Evolutionary conservation across 257 asterid species (phyloP), one percentile per base, ranked within the genome.

Genomic region (Scutellaria barbata): DNA sequence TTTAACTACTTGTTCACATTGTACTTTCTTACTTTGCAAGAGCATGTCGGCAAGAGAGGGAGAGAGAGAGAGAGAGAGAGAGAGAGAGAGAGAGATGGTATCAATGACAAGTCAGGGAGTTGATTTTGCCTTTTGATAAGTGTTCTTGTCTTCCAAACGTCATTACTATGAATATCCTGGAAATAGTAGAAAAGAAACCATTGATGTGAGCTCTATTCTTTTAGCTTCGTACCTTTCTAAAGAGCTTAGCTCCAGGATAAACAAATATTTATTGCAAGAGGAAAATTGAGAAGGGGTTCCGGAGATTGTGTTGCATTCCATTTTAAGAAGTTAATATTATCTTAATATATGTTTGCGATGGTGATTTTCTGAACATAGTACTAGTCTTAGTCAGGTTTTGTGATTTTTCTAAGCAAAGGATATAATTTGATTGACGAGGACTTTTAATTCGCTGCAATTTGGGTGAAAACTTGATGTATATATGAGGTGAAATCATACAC

Each of bases 401-500:
- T 71, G 7, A 14, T 18, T 20, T 20, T 40, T 33, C 51, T 58
- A 41, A 67, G 40, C 54, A 58, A 66, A 10, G 42, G 66, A 59
- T 66, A 1, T 43, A 33, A 17, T 10, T 50, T 4, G 18, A 13
- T 33, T 63, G 33, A 48, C 35, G 30, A 55, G 66, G 52, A 72
- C 61, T 61, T 25, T 67, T 41, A 52, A 47, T 50, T 63, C 63
- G 46, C 67, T 69, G 51, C 61, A 9, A 62, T 41, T 11, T 16
- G 73, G 69, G 46, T 20, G 17, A 45, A n/a, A 71, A 39, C 17
- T 22, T 12, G 45, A 7, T 39, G 6, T 56, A 45, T 45, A 62
- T 43, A 56, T 3, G 20, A 71, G 45, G 55, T 71, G 33, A 52
- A 40, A 66, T 66, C 60, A 62, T 55, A 7, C 47, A 42, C 5